These are phyloP conservation scores for Colletotrichum filicis DNA, from an alignment of 2,329 filamentous ascomycete genomes.

Conservation along the genomic window DNA sequence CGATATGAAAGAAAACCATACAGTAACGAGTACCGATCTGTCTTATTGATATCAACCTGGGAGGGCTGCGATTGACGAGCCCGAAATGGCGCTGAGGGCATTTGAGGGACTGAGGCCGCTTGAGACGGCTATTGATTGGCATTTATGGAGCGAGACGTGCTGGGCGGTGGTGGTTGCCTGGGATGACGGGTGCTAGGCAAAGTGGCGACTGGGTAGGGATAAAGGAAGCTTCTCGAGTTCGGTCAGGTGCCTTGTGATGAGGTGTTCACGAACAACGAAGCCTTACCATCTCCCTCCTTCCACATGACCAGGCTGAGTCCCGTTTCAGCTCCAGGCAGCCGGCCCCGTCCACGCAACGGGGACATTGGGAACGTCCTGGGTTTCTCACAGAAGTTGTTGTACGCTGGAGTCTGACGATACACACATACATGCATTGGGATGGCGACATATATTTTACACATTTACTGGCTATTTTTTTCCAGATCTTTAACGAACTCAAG, in stretches of 20 bases:
- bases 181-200: background rate
- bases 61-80: slow-evolving; percentile 28
- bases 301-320: slow-evolving; percentile 1
- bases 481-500: slow-evolving; percentile 13
- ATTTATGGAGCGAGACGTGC: slow-evolving; percentile 35
- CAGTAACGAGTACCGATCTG: slow-evolving; percentile 36
- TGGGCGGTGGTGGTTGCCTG: slow-evolving; percentile 18
- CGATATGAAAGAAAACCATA: slow-evolving; percentile 28
- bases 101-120: slow-evolving; percentile 19
- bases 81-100: slow-evolving; percentile 23
- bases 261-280: slow-evolving; percentile 3
- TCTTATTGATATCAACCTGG: slow-evolving; percentile 34
- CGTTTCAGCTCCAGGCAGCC: background rate
- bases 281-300: background rate
- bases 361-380: slow-evolving; percentile 30
- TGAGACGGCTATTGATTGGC: slow-evolving; percentile 27
- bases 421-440: slow-evolving; percentile 37
- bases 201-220: background rate
- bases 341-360: slow-evolving; percentile 10
- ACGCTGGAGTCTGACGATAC: slow-evolving; percentile 37
- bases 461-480: background rate
- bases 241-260: background rate
- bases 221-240: background rate
- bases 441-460: slow-evolving; percentile 14
- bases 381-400: slow-evolving; percentile 33